These are phyloP conservation scores for Actinomortierella ambigua DNA, from an alignment of 371 early-diverging fungal genomes.

Conservation along the genomic window DNA sequence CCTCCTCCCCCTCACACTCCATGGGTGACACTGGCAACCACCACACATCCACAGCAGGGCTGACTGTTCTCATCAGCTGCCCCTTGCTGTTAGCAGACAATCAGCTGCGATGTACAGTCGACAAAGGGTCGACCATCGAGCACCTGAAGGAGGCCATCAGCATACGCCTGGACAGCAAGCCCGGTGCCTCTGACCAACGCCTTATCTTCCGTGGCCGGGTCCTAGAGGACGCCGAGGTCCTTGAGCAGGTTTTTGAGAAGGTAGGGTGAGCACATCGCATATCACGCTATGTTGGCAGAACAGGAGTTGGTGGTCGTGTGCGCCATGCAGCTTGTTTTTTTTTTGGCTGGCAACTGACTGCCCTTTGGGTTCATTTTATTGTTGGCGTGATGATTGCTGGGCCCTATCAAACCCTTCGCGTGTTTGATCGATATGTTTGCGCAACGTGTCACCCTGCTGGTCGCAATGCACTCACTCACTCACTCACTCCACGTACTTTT, in stretches of 20 bases:
- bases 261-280: conserved; percentile 1
- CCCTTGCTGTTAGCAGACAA: conserved; percentile 3
- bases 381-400: too few species aligned
- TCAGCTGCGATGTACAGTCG: conserved; percentile 2
- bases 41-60: not conserved
- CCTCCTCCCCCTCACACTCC: not conserved
- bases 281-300: too few species aligned
- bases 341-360: too few species aligned
- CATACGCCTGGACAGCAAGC: conserved; percentile 23
- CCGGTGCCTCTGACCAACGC: conserved; percentile 20
- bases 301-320: too few species aligned
- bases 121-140: conserved; percentile 19
- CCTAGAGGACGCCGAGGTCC: conserved; percentile 32
- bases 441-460: too few species aligned
- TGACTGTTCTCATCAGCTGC: conserved; percentile 32
- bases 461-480: too few species aligned
- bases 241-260: conserved; percentile 36
- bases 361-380: too few species aligned
- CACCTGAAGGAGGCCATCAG: conserved; percentile 32
- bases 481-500: too few species aligned
- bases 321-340: too few species aligned
- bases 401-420: too few species aligned
- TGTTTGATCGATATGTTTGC: too few species aligned
- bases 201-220: conserved; percentile 39
- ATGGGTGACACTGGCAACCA: conserved; percentile 16